phyloP scores from a whole-genome alignment of 257 asterid genomes.

The Capsicum baccatum region DNA sequence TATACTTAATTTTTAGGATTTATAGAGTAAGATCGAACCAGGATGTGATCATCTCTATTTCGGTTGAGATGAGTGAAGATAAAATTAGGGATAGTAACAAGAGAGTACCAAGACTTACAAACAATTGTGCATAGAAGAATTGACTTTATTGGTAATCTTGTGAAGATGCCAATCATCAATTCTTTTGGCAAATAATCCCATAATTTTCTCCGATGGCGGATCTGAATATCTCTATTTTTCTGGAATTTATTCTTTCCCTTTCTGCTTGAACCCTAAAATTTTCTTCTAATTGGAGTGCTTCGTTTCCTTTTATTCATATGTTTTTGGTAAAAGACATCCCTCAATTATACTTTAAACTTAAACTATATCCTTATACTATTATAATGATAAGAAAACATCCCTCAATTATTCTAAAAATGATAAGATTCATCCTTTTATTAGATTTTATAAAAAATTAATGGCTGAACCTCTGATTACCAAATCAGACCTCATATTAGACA shows the following conservation, averaged over 20 bases:
- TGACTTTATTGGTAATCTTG: slow-evolving; percentile 26
- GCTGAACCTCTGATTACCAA: background rate
- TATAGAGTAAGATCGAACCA: background rate
- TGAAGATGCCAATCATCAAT: slow-evolving; percentile 22
- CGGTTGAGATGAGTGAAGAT: background rate
- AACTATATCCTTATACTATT: background rate
- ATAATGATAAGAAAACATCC: background rate
- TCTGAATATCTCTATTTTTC: background rate
- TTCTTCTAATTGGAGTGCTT: background rate
- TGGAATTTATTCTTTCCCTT: no score
- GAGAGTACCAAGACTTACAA: slow-evolving; percentile 30
- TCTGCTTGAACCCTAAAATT: background rate
- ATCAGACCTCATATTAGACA: no score
- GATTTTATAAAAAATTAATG: background rate
- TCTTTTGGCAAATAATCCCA: slow-evolving; percentile 30
- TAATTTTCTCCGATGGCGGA: background rate
- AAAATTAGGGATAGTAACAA: slow-evolving; percentile 25
- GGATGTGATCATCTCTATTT: background rate
- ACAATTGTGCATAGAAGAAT: slow-evolving; percentile 31
- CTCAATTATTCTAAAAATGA: background rate
- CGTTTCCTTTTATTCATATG: background rate
- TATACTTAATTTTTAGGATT: background rate
- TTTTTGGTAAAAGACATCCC: background rate
- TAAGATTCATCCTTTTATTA: background rate
- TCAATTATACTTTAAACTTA: background rate